These are phyloP conservation scores for Cordyceps fumosorosea DNA, from an alignment of 2,329 filamentous ascomycete genomes.

Conservation along the genomic window DNA sequence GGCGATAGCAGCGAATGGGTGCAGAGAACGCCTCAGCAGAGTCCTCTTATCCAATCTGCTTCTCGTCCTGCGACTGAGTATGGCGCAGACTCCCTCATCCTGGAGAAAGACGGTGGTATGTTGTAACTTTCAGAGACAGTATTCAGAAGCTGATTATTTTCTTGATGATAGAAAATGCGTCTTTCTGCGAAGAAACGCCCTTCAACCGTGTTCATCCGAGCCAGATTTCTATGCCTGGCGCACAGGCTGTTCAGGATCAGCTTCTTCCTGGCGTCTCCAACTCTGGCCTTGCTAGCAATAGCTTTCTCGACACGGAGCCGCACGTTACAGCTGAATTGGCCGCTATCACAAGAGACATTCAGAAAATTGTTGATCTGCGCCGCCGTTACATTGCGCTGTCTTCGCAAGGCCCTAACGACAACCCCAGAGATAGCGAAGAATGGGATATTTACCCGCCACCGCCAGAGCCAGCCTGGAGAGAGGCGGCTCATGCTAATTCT, in stretches of 20 bases:
- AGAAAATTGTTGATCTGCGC: conserved; percentile 79
- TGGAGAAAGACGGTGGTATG: conserved; percentile 24
- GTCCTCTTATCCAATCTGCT: conserved; percentile 36
- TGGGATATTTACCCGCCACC: conserved; percentile 91
- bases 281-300: conserved; percentile 57
- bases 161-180: not conserved
- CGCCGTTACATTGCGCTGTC: conserved; percentile 86
- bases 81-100: conserved; percentile 28
- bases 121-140: conserved; percentile 13
- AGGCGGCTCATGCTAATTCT: conserved; percentile 33
- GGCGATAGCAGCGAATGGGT: conserved; percentile 30
- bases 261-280: conserved; percentile 39
- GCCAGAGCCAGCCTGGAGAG: conserved; percentile 78
- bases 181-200: not conserved
- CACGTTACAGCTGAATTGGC: conserved; percentile 78
- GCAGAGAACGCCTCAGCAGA: conserved; percentile 39
- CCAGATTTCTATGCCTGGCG: not conserved
- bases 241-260: not conserved
- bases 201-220: not conserved
- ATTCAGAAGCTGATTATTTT: conserved; percentile 33
- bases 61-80: conserved; percentile 31
- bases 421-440: conserved; percentile 74
- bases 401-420: conserved; percentile 72
- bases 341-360: conserved; percentile 83
- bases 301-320: conserved; percentile 65